phyloP scores from a whole-genome alignment of 768 basidiomycete species.

The Lentinula guzmanii region DNA sequence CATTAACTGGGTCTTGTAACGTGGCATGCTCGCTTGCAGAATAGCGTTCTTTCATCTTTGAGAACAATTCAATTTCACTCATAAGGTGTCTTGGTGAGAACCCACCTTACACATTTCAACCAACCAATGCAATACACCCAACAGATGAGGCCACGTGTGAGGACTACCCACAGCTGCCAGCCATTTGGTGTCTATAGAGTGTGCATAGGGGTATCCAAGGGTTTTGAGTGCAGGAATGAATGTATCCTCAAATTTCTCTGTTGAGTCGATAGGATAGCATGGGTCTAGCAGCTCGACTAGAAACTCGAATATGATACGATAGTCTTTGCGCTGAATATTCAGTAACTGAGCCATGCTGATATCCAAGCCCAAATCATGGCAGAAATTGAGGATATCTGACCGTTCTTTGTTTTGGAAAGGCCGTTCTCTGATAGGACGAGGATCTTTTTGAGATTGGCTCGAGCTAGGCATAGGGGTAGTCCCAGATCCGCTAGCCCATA shows the following conservation, averaged over 20 bases:
- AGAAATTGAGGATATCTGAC: slow-evolving; percentile 68
- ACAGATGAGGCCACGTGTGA: slow-evolving; percentile 86
- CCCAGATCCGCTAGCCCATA: slow-evolving; percentile 50
- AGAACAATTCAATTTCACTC: slow-evolving; percentile 18
- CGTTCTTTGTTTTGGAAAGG: slow-evolving; percentile 71
- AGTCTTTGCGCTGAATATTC: slow-evolving; percentile 84
- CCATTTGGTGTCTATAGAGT: slow-evolving; percentile 79
- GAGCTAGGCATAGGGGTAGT: slow-evolving; percentile 36
- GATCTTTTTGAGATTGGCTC: slow-evolving; percentile 61
- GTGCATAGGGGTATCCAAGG: slow-evolving; percentile 75
- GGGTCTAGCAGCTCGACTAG: slow-evolving; percentile 71
- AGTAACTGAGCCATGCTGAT: slow-evolving; percentile 62
- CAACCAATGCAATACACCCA: slow-evolving; percentile 92
- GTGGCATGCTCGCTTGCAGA: slow-evolving; percentile 62
- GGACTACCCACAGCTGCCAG: slow-evolving; percentile 83
- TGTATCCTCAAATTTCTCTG: slow-evolving; percentile 69
- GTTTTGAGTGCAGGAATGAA: slow-evolving; percentile 70
- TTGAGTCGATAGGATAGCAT: slow-evolving; percentile 46
- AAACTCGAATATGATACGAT: slow-evolving; percentile 77
- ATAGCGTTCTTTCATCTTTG: slow-evolving; percentile 30
- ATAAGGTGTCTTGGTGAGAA: neutral
- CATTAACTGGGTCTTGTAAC: slow-evolving; percentile 48
- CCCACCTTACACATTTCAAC: slow-evolving; percentile 78
- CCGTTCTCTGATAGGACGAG: slow-evolving; percentile 72
- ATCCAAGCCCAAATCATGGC: slow-evolving; percentile 60